These are phyloP conservation scores for Aspergillus ostianus DNA, from an alignment of 495 filamentous ascomycete genomes.

Conservation along the genomic window DNA sequence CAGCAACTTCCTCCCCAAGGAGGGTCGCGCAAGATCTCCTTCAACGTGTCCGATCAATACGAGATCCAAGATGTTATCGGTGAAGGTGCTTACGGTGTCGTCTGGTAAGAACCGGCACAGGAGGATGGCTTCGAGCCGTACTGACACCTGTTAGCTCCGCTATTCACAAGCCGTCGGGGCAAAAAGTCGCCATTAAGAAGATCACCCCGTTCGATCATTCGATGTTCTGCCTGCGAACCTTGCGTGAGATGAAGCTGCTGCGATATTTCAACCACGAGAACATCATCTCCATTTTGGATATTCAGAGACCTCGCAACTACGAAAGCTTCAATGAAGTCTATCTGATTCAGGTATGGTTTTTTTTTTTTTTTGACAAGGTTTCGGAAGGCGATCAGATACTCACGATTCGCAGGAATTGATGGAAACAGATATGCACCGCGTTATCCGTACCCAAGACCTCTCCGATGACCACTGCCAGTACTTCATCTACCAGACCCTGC, in stretches of 20 bases:
- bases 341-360: constrained; percentile 79
- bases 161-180: constrained; percentile 95
- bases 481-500: constrained; percentile 99
- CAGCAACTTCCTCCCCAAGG: constrained; percentile 47
- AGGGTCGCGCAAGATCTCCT: constrained; percentile 93
- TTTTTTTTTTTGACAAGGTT: too few relatives aligned
- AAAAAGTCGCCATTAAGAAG: constrained; percentile 99
- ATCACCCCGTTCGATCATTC: constrained; percentile 99
- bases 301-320: constrained; percentile 95
- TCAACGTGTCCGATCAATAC: constrained; percentile 99
- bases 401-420: constrained; percentile 75
- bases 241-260: constrained; percentile 99
- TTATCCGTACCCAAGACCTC: constrained; percentile 97
- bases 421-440: constrained; percentile 99
- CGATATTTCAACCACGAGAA: constrained; percentile 99
- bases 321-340: constrained; percentile 98
- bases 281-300: constrained; percentile 98
- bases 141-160: constrained; percentile 69
- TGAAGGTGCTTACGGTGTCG: constrained; percentile 97
- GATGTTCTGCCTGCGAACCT: constrained; percentile 96
- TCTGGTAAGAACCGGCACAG: constrained; percentile 67
- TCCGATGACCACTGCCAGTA: constrained; percentile 99
- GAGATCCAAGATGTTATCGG: constrained; percentile 99
- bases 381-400: constrained; percentile 2
- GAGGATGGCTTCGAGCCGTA: constrained; percentile 4